Conservation (phyloP, 352 stramenopile species). For the Phytophthora quininea region DNA sequence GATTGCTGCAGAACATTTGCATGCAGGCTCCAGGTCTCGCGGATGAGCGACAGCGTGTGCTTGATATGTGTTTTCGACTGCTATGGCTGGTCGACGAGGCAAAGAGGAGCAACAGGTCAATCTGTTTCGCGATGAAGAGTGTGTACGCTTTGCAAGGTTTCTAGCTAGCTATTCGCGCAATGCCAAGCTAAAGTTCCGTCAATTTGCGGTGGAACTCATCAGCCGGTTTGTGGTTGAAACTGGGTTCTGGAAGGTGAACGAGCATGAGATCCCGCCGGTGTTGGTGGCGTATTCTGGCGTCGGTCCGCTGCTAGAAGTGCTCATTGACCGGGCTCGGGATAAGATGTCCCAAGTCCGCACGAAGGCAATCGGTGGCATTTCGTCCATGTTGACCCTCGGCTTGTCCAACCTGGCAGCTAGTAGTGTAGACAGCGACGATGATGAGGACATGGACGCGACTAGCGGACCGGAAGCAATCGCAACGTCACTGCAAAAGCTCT, state of each 20-base stretch:
- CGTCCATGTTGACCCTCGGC: slow-evolving; percentile 58
- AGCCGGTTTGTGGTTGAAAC: slow-evolving; percentile 70
- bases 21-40: slow-evolving; percentile 71
- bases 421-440: slow-evolving; percentile 16
- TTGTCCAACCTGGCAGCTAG: slow-evolving; percentile 42
- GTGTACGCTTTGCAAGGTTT: slow-evolving; percentile 65
- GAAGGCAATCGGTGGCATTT: slow-evolving; percentile 82
- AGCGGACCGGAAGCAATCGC: slow-evolving; percentile 46
- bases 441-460: slow-evolving; percentile 32
- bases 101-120: slow-evolving; percentile 10
- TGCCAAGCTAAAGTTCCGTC: slow-evolving; percentile 73
- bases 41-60: slow-evolving; percentile 72
- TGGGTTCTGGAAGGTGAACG: slow-evolving; percentile 57
- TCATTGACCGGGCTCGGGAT: slow-evolving; percentile 77
- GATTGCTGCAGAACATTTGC: slow-evolving; percentile 81
- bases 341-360: slow-evolving; percentile 82
- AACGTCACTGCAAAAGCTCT: slow-evolving; percentile 50
- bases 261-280: slow-evolving; percentile 37
- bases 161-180: slow-evolving; percentile 79
- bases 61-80: slow-evolving; percentile 60
- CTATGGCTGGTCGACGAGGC: slow-evolving; percentile 30
- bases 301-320: slow-evolving; percentile 62
- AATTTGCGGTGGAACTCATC: slow-evolving; percentile 83
- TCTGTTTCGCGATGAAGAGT: slow-evolving; percentile 59
- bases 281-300: slow-evolving; percentile 57